A percentile compares a stretch with the other conserved stretches of the same genome.
phyloP scores from a whole-genome alignment of 306 rosid genomes.

The Vigna radiata region DNA sequence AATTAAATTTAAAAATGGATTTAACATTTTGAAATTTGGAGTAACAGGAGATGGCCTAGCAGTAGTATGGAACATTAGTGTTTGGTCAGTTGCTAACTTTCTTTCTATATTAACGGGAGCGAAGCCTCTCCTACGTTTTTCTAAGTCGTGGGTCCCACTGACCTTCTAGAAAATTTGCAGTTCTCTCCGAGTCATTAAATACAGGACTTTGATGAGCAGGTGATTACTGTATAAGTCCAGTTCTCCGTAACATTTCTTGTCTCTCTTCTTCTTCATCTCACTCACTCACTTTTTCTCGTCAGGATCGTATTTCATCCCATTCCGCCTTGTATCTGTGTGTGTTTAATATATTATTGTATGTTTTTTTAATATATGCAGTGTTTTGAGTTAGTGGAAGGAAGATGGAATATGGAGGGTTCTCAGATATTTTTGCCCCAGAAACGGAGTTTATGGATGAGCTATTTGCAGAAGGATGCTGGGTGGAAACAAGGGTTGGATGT shows the following conservation, averaged over 20 bases:
- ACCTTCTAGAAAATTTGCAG: neutral
- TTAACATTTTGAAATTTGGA: too few relatives aligned
- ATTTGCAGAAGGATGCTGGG: constrained; percentile 10
- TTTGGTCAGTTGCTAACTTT: too few relatives aligned
- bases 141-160: constrained; percentile 8
- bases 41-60: too few relatives aligned
- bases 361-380: too few relatives aligned
- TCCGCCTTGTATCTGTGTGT: neutral
- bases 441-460: neutral
- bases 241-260: neutral
- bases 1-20: too few relatives aligned
- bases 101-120: too few relatives aligned
- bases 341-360: too few relatives aligned
- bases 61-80: too few relatives aligned
- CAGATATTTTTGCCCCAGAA: neutral
- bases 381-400: neutral
- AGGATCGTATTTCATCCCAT: neutral
- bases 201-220: constrained; percentile 4
- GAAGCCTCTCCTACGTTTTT: neutral
- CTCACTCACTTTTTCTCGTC: neutral
- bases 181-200: constrained; percentile 19
- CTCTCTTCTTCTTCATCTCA: neutral
- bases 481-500: neutral
- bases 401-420: neutral
- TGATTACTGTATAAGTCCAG: neutral